Percentiles rank a stretch among this genome's conserved stretches.
Evolutionary conservation across 2,329 filamentous ascomycete genomes (phyloP).

Genomic region (Catunica adiposa): DNA sequence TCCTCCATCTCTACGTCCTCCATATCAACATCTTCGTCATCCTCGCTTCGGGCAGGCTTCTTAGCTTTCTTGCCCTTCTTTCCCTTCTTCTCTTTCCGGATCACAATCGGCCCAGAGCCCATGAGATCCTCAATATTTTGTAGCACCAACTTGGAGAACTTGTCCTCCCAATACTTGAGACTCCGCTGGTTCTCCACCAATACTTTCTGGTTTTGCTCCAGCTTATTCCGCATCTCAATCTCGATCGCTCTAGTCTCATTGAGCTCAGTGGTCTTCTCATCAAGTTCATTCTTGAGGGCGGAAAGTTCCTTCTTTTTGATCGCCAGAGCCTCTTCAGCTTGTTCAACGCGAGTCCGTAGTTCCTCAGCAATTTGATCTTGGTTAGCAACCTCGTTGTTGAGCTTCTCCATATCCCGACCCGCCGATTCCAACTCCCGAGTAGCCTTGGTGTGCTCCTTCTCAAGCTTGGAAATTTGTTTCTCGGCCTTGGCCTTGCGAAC

Average conservation of each 20-base stretch:
- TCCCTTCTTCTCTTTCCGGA: constrained; percentile 4
- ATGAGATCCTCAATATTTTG: constrained; percentile 63
- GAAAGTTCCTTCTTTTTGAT: constrained; percentile 68
- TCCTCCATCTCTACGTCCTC: constrained; percentile 16
- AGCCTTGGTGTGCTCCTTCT: constrained; percentile 66
- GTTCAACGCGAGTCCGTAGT: constrained; percentile 56
- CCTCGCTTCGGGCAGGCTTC: constrained; percentile 14
- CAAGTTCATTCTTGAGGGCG: constrained; percentile 66
- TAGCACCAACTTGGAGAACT: constrained; percentile 65
- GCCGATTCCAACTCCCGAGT: constrained; percentile 62
- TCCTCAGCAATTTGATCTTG: constrained; percentile 62
- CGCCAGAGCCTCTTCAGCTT: constrained; percentile 63
- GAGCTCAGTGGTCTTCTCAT: constrained; percentile 69
- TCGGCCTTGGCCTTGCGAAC: constrained; percentile 83
- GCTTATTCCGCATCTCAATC: constrained; percentile 96
- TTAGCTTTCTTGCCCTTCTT: constrained; percentile 10
- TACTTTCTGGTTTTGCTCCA: constrained; percentile 88
- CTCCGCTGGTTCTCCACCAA: constrained; percentile 74
- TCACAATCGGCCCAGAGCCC: constrained; percentile 20
- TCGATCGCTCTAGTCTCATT: constrained; percentile 80
- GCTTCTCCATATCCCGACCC: constrained; percentile 53
- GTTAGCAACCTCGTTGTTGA: constrained; percentile 62
- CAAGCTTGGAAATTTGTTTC: constrained; percentile 75
- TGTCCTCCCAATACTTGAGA: constrained; percentile 74
- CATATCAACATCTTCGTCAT: constrained; percentile 17